phyloP scores from a whole-genome alignment of 2,329 filamentous ascomycete genomes.

The Tolypocladium tundrense region DNA sequence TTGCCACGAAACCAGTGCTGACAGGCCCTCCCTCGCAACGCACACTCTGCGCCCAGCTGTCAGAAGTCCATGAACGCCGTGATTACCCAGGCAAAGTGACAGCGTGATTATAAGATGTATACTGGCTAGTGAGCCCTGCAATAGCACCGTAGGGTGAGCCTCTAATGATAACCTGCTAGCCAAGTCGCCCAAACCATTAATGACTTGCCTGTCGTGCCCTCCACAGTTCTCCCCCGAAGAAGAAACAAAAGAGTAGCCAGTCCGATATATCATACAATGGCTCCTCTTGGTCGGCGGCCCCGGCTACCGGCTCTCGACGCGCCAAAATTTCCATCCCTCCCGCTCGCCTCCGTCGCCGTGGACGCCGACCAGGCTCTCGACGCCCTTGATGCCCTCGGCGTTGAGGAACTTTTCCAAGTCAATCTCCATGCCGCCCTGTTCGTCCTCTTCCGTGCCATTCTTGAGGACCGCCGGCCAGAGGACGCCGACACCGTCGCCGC shows the following conservation, averaged over 20 bases:
- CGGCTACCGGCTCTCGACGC: constrained; percentile 38
- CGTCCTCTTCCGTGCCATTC: constrained; percentile 69
- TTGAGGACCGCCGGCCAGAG: constrained; percentile 86
- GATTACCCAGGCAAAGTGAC: neutral
- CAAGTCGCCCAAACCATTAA: neutral
- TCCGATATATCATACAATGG: neutral
- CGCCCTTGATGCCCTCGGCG: constrained; percentile 72
- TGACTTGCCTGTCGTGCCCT: neutral
- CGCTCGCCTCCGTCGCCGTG: constrained; percentile 55
- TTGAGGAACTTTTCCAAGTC: constrained; percentile 75
- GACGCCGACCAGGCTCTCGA: constrained; percentile 81
- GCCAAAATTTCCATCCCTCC: constrained; percentile 84
- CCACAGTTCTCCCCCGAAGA: neutral
- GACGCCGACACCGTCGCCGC: constrained; percentile 87
- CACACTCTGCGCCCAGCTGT: neutral
- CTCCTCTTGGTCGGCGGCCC: neutral
- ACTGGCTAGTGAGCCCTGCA: neutral
- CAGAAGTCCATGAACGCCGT: neutral
- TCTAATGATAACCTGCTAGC: neutral
- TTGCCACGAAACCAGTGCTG: neutral
- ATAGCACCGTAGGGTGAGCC: neutral
- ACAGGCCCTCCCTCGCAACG: neutral
- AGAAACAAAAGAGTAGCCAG: neutral
- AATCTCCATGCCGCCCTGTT: constrained; percentile 81
- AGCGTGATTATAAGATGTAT: neutral